These are phyloP conservation scores for Exobasidium rhododendri DNA, from an alignment of 1,284 basidiomycete genomes.

Conservation along the genomic window DNA sequence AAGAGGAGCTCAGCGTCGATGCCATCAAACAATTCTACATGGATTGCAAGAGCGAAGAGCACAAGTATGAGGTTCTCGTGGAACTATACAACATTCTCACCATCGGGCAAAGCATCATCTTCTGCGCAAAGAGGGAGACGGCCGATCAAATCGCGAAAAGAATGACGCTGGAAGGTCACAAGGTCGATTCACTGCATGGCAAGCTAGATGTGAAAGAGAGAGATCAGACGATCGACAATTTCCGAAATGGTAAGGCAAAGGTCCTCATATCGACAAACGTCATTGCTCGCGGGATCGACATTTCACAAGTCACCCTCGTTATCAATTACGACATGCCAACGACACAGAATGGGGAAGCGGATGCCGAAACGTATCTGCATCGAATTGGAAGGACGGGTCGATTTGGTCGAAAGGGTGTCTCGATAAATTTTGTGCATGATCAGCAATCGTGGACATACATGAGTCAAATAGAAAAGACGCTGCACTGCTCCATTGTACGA, in stretches of 20 bases:
- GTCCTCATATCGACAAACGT: conserved; percentile 99
- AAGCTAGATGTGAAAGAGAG: conserved; percentile 84
- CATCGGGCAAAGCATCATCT: conserved; percentile 95
- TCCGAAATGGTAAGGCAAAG: conserved; percentile 93
- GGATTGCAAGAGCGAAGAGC: conserved; percentile 73
- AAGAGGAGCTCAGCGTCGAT: conserved; percentile 89
- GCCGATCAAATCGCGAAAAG: conserved; percentile 87
- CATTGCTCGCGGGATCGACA: conserved; percentile 96
- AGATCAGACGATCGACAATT: conserved; percentile 87
- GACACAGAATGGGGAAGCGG: conserved; percentile 64
- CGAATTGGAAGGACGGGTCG: conserved; percentile 64
- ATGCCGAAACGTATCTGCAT: conserved; percentile 97
- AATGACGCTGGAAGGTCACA: conserved; percentile 90
- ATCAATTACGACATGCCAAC: conserved; percentile 88
- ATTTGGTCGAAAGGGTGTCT: conserved; percentile 53
- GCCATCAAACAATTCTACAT: conserved; percentile 98
- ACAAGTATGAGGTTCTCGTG: conserved; percentile 94
- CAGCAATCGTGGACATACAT: conserved; percentile 47
- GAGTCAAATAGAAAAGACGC: conserved; percentile 48
- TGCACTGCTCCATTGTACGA: conserved; percentile 46
- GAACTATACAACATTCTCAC: conserved; percentile 85
- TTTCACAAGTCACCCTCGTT: conserved; percentile 82
- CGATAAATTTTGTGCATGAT: conserved; percentile 55
- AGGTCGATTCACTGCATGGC: conserved; percentile 92
- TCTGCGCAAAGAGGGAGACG: conserved; percentile 74